These are phyloP conservation scores for Tolypocladium ophioglossoides DNA, from an alignment of 2,329 filamentous ascomycete species.

Conservation along the genomic window DNA sequence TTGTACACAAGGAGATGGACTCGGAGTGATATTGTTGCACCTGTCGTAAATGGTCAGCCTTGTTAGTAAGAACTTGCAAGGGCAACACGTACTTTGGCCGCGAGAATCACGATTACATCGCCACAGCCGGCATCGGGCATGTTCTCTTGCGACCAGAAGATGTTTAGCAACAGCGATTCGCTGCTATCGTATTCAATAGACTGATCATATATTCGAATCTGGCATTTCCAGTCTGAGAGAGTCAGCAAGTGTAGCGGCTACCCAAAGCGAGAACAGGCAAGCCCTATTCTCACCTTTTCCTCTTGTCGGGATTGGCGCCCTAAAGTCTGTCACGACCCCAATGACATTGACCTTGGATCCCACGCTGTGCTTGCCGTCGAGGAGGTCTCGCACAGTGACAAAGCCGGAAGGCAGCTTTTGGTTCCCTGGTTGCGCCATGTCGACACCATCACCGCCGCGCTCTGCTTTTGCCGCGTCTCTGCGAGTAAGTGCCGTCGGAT, in stretches of 20 bases:
- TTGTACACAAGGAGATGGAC: slow-evolving; percentile 32
- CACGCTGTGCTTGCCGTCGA: slow-evolving; percentile 24
- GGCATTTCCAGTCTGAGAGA: slow-evolving; percentile 46
- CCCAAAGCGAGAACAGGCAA: too few relatives aligned
- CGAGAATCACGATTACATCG: slow-evolving; percentile 33
- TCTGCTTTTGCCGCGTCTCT: not conserved
- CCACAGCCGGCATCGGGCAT: slow-evolving; percentile 36
- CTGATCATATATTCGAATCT: slow-evolving; percentile 49
- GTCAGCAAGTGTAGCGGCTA: slow-evolving; percentile 1
- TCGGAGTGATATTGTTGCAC: slow-evolving; percentile 26
- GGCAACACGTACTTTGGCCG: slow-evolving; percentile 36
- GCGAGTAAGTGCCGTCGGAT: too few relatives aligned
- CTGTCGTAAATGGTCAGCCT: slow-evolving; percentile 13
- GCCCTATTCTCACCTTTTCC: slow-evolving; percentile 33
- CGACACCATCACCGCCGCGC: not conserved
- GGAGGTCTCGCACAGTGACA: slow-evolving; percentile 26
- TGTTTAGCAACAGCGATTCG: slow-evolving; percentile 36
- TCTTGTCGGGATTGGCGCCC: slow-evolving; percentile 37
- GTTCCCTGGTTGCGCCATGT: not conserved
- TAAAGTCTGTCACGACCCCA: slow-evolving; percentile 59
- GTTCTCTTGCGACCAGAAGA: slow-evolving; percentile 44
- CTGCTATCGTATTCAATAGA: slow-evolving; percentile 34
- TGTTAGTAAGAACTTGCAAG: not conserved
- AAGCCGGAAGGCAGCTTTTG: slow-evolving; percentile 12
- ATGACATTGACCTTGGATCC: slow-evolving; percentile 44